Conservation (phyloP, 2,329 filamentous ascomycete species). For the Aspergillus sp. region DNA sequence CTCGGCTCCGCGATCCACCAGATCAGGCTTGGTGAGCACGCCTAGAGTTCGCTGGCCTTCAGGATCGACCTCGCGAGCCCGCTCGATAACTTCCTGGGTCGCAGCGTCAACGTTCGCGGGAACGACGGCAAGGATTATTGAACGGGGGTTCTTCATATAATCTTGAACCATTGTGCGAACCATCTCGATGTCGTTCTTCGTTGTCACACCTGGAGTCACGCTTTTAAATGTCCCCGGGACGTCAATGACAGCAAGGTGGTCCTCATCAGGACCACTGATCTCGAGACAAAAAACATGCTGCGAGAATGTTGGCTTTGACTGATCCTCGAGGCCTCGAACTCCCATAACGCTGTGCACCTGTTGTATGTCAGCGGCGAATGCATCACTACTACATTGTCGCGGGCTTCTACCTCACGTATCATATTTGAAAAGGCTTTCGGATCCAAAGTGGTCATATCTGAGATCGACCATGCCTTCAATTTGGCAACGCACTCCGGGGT, state of each 20-base stretch:
- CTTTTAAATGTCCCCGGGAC: constrained; percentile 48
- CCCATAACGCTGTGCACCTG: constrained; percentile 28
- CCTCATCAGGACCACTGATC: constrained; percentile 42
- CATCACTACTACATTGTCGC: not conserved
- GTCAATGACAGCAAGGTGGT: constrained; percentile 46
- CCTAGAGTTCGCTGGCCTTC: constrained; percentile 43
- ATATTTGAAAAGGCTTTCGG: constrained; percentile 21
- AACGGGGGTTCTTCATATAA: constrained; percentile 42
- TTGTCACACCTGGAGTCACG: constrained; percentile 33
- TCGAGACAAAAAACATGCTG: constrained; percentile 44
- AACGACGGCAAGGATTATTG: constrained; percentile 46
- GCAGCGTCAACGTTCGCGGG: constrained; percentile 46
- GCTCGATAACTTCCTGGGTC: constrained; percentile 47
- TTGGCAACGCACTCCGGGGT: constrained; percentile 15
- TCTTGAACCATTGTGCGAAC: constrained; percentile 40
- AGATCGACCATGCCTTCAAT: constrained; percentile 23
- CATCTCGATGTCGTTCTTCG: constrained; percentile 37
- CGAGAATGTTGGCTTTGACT: constrained; percentile 36
- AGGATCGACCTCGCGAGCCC: constrained; percentile 39
- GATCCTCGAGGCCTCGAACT: constrained; percentile 18
- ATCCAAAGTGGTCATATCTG: constrained; percentile 12
- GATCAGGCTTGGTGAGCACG: constrained; percentile 61
- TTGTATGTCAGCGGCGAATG: not conserved
- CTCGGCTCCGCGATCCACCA: constrained; percentile 42
- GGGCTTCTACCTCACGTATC: constrained; percentile 26